A percentile compares a stretch with the other conserved stretches of the same genome.
Conservation (phyloP, 2,329 filamentous ascomycete genomes). For the Trichoderma lentiforme region DNA sequence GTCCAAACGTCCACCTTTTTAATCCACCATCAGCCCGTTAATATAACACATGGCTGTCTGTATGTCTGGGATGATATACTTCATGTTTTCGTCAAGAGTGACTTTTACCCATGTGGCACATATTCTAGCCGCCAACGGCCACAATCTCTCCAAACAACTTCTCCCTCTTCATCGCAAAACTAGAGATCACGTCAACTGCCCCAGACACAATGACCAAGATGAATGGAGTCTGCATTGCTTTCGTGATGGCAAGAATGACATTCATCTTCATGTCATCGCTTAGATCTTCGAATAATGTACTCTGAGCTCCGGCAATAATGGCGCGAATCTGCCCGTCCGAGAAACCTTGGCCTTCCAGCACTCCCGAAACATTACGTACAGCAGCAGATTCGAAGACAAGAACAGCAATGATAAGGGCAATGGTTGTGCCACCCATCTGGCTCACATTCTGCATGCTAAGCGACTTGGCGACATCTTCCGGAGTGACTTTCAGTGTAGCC, state of each 20-base stretch:
- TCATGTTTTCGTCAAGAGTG: neutral
- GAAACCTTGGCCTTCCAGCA: neutral
- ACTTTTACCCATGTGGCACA: neutral
- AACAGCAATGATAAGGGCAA: constrained; percentile 27
- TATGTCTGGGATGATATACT: too few relatives aligned
- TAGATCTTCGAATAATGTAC: neutral
- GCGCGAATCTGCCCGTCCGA: neutral
- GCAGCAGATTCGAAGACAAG: constrained; percentile 32
- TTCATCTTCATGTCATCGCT: neutral
- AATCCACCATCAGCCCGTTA: neutral
- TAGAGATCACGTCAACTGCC: neutral
- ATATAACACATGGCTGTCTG: neutral
- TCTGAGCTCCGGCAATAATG: constrained; percentile 12
- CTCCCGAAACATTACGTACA: neutral
- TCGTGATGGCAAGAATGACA: neutral
- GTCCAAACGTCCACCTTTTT: neutral
- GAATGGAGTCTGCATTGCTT: constrained; percentile 4
- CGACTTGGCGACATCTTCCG: neutral
- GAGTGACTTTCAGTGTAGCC: constrained; percentile 22
- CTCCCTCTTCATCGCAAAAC: neutral
- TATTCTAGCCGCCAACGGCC: neutral
- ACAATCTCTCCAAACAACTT: neutral
- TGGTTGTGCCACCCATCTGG: constrained; percentile 28
- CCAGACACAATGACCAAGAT: constrained; percentile 12
- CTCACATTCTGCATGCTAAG: constrained; percentile 27